Evolutionary conservation across 805 yeast genomes (phyloP), one percentile per base, ranked within the genome.

Genomic region (Ogataea methylovora): DNA sequence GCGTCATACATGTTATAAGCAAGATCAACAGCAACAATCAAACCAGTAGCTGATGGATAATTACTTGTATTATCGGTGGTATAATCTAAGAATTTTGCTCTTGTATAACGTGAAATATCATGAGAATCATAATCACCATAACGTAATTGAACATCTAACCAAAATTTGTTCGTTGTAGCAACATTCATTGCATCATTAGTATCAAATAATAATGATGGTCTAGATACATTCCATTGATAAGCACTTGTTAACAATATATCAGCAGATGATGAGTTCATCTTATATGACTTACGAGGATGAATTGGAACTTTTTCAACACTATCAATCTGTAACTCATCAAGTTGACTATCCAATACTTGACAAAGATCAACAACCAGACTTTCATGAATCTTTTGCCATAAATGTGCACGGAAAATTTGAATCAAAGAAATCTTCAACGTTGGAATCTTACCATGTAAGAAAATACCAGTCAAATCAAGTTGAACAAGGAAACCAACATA

Each of bases 361-460:
- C 96, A 87, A 21, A 92, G 49, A 64, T 92, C 98, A 53, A 85
- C 84, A 4, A 92, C 96, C 32, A 92, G 67, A 58, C 94, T 81
- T 59, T 92, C 99, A 55, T 92, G 99, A 35, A 92, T 92, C 58
- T 94, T 92, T 56, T 92, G 99, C 99, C 99, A 92, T 50, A 92
- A 71, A 65, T 92, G 99, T 0, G 98, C 97, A 37, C 99, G 70
- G 71, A 92, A 92, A 3, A 92, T 86, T 55, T 92, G 99, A 54
- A 92, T 88, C 42, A 90, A 68, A 1, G 98, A 90, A 20, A 92
- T 92, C 58, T 92, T 92, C 51, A 92, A 65, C 0, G 99, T 92
- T 7, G 99, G 99, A 43, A 92, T 92, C 58, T 92, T 92, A 46
- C 99, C 99, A 54, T 92, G 99, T 32, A 92, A 65, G 58, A 92